phyloP scores from a whole-genome alignment of 1,139 yeast genomes.

The Kazachstania sp. region DNA sequence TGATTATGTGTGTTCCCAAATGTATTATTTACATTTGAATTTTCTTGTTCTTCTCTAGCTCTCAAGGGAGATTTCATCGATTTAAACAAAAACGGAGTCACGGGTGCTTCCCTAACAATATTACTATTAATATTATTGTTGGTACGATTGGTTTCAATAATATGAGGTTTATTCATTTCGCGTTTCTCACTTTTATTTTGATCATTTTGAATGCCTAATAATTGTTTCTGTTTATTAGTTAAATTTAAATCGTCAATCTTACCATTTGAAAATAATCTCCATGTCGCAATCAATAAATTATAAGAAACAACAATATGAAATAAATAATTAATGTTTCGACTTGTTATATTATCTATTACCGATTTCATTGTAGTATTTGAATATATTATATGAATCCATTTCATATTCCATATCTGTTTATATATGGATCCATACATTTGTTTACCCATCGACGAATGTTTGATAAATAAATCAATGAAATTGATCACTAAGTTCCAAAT shows the following conservation, averaged over 20 bases:
- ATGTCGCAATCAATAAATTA: slow-evolving; percentile 33
- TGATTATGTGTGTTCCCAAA: not conserved
- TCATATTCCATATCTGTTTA: slow-evolving; percentile 4
- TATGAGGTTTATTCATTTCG: slow-evolving; percentile 13
- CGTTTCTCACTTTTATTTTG: slow-evolving; percentile 13
- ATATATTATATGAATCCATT: slow-evolving; percentile 1
- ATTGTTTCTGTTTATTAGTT: slow-evolving; percentile 35
- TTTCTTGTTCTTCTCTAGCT: slow-evolving; percentile 9
- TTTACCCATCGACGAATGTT: slow-evolving; percentile 18
- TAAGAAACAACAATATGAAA: slow-evolving; percentile 32
- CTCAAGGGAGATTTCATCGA: slow-evolving; percentile 27
- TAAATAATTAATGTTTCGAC: slow-evolving; percentile 12
- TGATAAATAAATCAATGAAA: slow-evolving; percentile 18
- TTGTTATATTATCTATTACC: slow-evolving; percentile 1
- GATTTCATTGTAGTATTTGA: not conserved
- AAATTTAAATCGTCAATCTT: slow-evolving; percentile 35
- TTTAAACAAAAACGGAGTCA: slow-evolving; percentile 28
- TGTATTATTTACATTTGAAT: slow-evolving; percentile 1
- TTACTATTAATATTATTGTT: not conserved
- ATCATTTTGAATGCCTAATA: slow-evolving; percentile 33
- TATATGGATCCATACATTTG: slow-evolving; percentile 4
- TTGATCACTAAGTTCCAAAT: slow-evolving; percentile 26
- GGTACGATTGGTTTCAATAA: slow-evolving; percentile 7
- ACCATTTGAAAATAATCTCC: slow-evolving; percentile 30
- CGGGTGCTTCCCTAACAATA: slow-evolving; percentile 22